Evolutionary conservation across 768 basidiomycete species (phyloP), one percentile per base, ranked within the genome.

Genomic region (Kwoniella europaea): DNA sequence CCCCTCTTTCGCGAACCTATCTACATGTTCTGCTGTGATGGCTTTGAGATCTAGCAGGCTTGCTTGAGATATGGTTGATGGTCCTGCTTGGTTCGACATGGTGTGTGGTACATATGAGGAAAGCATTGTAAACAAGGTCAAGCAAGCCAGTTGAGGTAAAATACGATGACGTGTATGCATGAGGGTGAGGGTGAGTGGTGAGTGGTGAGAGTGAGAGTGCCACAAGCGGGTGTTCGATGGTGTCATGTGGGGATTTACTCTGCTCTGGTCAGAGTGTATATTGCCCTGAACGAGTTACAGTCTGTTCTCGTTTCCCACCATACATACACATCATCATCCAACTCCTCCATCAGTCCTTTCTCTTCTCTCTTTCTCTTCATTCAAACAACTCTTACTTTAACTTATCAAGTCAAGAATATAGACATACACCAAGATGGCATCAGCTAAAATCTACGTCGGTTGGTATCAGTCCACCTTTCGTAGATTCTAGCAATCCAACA

Each of bases 361-460:
- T 52, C 46, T 35, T 63, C 53, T 56, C 35, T 43, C 62, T 41
- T n/a, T 69, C 55, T 50, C 46, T 53, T 35, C 29, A 42, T n/a
- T 15, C 46, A 53, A 58, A 58, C 63, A 53, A 24, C 53, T 57
- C 43, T 61, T 44, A 27, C 15, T 44, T 35, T 15, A 56, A 35
- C 18, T 60, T 18, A 60, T 29, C 43, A 56, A 69, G n/a, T 64
- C 27, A 65, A 69, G 24, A 22, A 35, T 24, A 63, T 22, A 53
- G 12, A 60, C 3, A 54, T 27, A 41, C 22, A 44, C 18, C 61
- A 70, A 70, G 41, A 77, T 77, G 73, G 67, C 78, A 64, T 64
- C 70, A 63, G 74, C 77, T 41, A 84, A 84, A 71, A 76, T 84
- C 56, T 84, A 84, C 79, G 82, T 84, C 73, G 83, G 82, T 82